phyloP scores from a whole-genome alignment of 768 basidiomycete genomes.

The Melanogaster broomeanus region DNA sequence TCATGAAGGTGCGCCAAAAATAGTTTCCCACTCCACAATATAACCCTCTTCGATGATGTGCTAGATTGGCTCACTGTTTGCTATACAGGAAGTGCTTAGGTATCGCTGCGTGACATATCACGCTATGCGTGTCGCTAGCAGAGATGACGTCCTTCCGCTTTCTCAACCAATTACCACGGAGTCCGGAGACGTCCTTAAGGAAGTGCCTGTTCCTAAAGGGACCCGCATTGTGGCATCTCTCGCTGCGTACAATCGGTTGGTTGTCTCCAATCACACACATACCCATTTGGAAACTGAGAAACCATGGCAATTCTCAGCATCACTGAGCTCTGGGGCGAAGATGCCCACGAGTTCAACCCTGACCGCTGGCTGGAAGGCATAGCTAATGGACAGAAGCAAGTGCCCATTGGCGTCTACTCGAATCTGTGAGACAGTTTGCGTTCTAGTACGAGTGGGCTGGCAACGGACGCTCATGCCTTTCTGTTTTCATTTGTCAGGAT shows the following conservation, averaged over 20 bases:
- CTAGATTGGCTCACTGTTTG: not conserved
- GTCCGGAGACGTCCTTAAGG: conserved; percentile 43
- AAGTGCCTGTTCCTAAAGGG: conserved; percentile 52
- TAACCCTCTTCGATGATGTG: not conserved
- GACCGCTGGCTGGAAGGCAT: conserved; percentile 26
- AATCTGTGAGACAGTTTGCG: conserved; percentile 22
- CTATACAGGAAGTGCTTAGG: conserved; percentile 45
- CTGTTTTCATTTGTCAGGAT: conserved; percentile 19
- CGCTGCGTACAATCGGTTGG: conserved; percentile 55
- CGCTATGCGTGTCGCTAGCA: conserved; percentile 48
- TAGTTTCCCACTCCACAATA: too few species aligned
- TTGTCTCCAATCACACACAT: not conserved
- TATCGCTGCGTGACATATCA: conserved; percentile 52
- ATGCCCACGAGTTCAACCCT: conserved; percentile 33
- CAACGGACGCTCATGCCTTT: not conserved
- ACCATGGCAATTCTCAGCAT: conserved; percentile 12
- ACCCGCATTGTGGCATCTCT: conserved; percentile 54
- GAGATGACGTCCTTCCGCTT: conserved; percentile 62
- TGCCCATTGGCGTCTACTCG: conserved; percentile 29
- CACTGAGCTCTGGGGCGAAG: conserved; percentile 32
- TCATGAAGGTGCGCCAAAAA: conserved; percentile 40
- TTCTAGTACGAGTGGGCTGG: not conserved
- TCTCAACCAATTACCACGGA: conserved; percentile 50
- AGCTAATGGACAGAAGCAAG: conserved; percentile 15
- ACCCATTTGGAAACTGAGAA: not conserved